Evolutionary conservation across 768 basidiomycete genomes (phyloP), one percentile per base, ranked within the genome.

Genomic region (Phanerochaete sordida): DNA sequence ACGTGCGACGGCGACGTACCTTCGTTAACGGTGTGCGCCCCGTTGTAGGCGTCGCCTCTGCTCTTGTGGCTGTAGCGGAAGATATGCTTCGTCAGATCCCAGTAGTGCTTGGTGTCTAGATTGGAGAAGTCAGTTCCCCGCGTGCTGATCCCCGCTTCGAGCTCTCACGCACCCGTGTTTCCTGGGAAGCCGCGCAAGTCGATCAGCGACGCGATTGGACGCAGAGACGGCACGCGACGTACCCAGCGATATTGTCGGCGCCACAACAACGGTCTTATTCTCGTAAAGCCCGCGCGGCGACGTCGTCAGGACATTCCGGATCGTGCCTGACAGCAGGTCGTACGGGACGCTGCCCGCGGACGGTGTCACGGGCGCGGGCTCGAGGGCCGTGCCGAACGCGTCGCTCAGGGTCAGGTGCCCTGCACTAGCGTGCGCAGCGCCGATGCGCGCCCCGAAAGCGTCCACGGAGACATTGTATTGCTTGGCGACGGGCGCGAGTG

Each of bases 1-100:
- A 9, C 56, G 21, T 4, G 33, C 12, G 47, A 28, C 31, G 21
- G 13, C 12, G 13, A 67, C 82, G 67, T 66, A 86, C 87, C 78
- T 78, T 91, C 90, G 59, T 91, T 82, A 27, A 90, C 81, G 2
- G 88, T 88, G 70, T 91, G 90, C n/a, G 86, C 72, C 1, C 79
- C 79, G 26, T 69, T 66, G 52, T 72, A 72, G 57, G 8, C 68
- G 33, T 61, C 64, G 1, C 39, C 47, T 3, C 47, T 45, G 35
- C 59, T 62, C 49, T 65, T 59, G 45, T 73, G 68, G 19, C 70
- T 70, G 67, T 90, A 92, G 21, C 90, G 83, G 80, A 88, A 90
- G 62, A 92, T 90, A 64, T 89, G 87, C 54, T 59, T 62, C 1
- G 72, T 72, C 19, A 77, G 65, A 54, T 73, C 71, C 79, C 81